Conservation (phyloP, 164 flowering plant species). For the Sextonia rubra region DNA sequence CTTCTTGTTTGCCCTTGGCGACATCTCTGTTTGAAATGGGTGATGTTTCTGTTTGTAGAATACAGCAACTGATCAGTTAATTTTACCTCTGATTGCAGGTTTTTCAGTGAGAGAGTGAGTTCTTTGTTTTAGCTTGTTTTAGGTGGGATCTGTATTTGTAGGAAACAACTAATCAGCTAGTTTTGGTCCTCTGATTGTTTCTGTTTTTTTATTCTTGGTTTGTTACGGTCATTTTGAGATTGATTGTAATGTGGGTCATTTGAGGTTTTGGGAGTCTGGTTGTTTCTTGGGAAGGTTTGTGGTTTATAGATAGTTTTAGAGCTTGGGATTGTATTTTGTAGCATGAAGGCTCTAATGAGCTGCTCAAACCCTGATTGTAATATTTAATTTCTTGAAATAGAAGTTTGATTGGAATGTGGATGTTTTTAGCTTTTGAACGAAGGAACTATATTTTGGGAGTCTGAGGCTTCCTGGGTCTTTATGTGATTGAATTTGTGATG, state of each 20-base stretch:
- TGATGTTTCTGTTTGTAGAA: not conserved
- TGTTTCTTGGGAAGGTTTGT: not conserved
- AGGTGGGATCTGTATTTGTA: conserved; percentile 4
- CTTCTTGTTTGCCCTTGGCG: conserved; percentile 33
- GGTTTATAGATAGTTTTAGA: not conserved
- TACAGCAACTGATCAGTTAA: conserved; percentile 4
- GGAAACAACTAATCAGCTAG: conserved; percentile 8
- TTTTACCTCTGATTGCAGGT: not conserved
- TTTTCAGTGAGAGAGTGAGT: too few species aligned
- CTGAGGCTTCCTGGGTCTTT: not conserved
- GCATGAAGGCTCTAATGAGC: not conserved
- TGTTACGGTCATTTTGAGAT: not conserved
- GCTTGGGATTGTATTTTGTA: conserved; percentile 2
- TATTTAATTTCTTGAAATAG: not conserved
- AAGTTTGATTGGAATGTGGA: not conserved
- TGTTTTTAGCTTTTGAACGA: not conserved
- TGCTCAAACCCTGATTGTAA: not conserved
- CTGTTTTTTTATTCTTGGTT: too few species aligned
- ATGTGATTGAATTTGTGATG: not conserved
- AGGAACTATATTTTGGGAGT: not conserved
- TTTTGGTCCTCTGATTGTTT: not conserved
- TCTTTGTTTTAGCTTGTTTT: not conserved
- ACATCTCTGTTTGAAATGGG: conserved; percentile 12
- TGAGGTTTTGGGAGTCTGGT: conserved; percentile 2
- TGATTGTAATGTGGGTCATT: not conserved